Conservation (phyloP, 768 basidiomycete species). For the Amanita jacksonii region DNA sequence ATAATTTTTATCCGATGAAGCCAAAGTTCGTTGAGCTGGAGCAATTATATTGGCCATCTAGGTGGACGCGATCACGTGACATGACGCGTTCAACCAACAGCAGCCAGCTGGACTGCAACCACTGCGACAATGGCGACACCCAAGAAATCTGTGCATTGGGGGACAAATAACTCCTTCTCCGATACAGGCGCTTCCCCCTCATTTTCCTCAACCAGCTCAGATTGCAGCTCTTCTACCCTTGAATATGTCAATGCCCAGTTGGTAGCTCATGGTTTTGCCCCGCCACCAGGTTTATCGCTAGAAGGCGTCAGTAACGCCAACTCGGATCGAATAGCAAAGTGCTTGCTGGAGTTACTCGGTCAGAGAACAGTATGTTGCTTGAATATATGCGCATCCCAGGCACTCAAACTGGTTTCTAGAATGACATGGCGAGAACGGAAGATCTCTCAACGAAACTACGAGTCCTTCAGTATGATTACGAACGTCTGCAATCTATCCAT, state of each 20-base stretch:
- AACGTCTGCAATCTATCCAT: slow-evolving; percentile 62
- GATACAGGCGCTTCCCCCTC: slow-evolving; percentile 33
- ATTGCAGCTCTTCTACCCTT: slow-evolving; percentile 40
- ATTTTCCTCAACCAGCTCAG: slow-evolving; percentile 35
- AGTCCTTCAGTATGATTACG: slow-evolving; percentile 74
- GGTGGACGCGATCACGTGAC: slow-evolving; percentile 20
- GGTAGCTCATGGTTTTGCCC: slow-evolving; percentile 68
- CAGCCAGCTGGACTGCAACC: background rate
- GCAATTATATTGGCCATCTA: too few relatives aligned
- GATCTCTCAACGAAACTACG: slow-evolving; percentile 64
- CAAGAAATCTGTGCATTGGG: slow-evolving; percentile 45
- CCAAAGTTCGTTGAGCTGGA: too few relatives aligned
- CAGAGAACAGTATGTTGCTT: slow-evolving; percentile 59
- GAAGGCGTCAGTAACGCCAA: slow-evolving; percentile 52
- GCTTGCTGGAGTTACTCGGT: slow-evolving; percentile 64
- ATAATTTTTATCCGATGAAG: too few relatives aligned
- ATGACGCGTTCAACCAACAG: slow-evolving; percentile 12
- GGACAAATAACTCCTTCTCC: slow-evolving; percentile 33
- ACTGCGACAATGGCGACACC: slow-evolving; percentile 23
- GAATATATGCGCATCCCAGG: background rate
- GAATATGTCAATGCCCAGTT: slow-evolving; percentile 80
- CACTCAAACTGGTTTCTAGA: slow-evolving; percentile 18
- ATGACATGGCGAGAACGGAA: slow-evolving; percentile 76
- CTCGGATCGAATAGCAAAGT: slow-evolving; percentile 55
- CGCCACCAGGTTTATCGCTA: slow-evolving; percentile 54